These are phyloP conservation scores for Ascoidea tarda DNA, from an alignment of 805 yeast species.

Conservation along the genomic window DNA sequence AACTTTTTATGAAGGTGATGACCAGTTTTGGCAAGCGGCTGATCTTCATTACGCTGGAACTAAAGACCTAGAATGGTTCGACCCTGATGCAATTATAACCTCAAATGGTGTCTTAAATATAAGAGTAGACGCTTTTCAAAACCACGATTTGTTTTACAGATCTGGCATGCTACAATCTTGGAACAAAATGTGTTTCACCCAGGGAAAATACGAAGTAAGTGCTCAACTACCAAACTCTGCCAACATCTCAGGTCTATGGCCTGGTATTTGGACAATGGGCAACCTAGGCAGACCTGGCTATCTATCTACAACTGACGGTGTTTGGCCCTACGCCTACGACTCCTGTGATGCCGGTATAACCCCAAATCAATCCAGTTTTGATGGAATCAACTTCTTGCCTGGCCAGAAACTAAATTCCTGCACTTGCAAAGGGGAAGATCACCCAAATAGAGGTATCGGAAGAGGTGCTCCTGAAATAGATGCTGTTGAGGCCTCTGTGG, in stretches of 20 bases:
- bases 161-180: constrained; percentile 89
- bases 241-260: constrained; percentile 78
- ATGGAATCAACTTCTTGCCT: constrained; percentile 76
- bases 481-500: constrained; percentile 73
- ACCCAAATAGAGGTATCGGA: constrained; percentile 78
- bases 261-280: constrained; percentile 93
- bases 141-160: constrained; percentile 69
- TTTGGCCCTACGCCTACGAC: constrained; percentile 89
- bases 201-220: constrained; percentile 66
- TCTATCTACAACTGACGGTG: constrained; percentile 76
- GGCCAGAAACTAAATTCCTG: constrained; percentile 73
- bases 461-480: constrained; percentile 97
- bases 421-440: constrained; percentile 72
- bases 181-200: constrained; percentile 84
- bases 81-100: constrained; percentile 80
- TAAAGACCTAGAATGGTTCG: constrained; percentile 86
- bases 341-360: constrained; percentile 91
- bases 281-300: constrained; percentile 89
- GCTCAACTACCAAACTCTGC: constrained; percentile 74
- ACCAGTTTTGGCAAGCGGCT: constrained; percentile 81
- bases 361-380: constrained; percentile 80
- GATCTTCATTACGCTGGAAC: constrained; percentile 82
- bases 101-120: constrained; percentile 54
- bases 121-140: constrained; percentile 68
- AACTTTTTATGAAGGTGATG: constrained; percentile 82